These are phyloP conservation scores for Coniella vitis DNA, from an alignment of 2,329 filamentous ascomycete species.

Conservation along the genomic window DNA sequence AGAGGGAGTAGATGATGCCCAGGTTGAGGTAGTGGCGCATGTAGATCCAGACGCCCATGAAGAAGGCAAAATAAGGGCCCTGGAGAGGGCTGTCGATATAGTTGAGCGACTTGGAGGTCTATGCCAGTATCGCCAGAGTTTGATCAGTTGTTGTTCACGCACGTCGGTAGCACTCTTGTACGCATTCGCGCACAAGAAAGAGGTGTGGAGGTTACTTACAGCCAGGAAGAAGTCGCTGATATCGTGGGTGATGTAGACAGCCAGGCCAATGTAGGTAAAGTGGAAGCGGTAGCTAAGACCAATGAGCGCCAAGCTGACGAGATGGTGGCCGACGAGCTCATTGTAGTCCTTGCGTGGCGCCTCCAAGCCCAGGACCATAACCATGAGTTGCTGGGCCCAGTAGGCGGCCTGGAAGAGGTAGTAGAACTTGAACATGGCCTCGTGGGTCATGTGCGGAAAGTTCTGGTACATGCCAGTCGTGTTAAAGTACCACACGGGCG, in stretches of 20 bases:
- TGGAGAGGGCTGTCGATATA: constrained; percentile 76
- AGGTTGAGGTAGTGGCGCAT: constrained; percentile 81
- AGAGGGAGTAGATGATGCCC: constrained; percentile 65
- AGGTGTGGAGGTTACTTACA: constrained; percentile 45
- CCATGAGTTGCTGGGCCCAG: constrained; percentile 92
- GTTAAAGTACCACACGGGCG: constrained; percentile 96
- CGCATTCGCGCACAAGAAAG: not conserved
- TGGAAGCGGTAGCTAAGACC: constrained; percentile 88
- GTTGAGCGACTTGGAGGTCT: constrained; percentile 89
- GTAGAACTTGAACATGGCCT: constrained; percentile 84
- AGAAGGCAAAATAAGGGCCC: constrained; percentile 77
- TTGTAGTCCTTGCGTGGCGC: constrained; percentile 93
- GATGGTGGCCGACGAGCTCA: constrained; percentile 85
- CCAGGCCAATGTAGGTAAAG: constrained; percentile 90
- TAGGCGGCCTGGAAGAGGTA: constrained; percentile 92
- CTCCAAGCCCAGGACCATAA: constrained; percentile 79
- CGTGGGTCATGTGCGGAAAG: constrained; percentile 78
- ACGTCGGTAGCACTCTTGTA: not conserved
- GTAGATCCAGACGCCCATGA: constrained; percentile 83
- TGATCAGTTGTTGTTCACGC: constrained; percentile 6
- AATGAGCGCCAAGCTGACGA: constrained; percentile 81
- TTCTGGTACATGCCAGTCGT: constrained; percentile 82
- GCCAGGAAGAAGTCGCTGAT: constrained; percentile 94
- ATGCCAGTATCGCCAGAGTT: too few relatives aligned
- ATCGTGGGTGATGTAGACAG: constrained; percentile 91